Evolutionary conservation across 2,329 filamentous ascomycete genomes (phyloP).

Genomic region (Clonostachys byssicola): DNA sequence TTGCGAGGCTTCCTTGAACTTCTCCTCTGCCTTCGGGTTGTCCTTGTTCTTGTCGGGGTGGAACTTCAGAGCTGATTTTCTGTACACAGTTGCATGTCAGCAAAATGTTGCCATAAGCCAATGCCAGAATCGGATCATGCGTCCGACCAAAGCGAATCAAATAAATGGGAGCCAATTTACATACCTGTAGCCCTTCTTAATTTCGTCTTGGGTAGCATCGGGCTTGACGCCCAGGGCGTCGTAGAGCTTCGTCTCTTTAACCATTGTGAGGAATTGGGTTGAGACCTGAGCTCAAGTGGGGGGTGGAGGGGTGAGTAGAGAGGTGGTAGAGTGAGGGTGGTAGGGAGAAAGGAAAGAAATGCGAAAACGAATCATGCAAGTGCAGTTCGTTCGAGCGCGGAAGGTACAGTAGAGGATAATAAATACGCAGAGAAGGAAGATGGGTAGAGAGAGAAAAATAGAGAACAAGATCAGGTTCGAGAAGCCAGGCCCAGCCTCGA

Average conservation of each 20-base stretch:
- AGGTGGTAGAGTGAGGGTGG: neutral
- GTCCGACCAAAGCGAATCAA: too few species aligned
- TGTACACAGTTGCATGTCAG: constrained; percentile 35
- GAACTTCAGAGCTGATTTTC: constrained; percentile 84
- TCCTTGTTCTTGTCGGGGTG: constrained; percentile 99
- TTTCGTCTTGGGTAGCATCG: constrained; percentile 82
- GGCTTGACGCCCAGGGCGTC: constrained; percentile 78
- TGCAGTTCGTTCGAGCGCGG: neutral
- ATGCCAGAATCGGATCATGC: neutral
- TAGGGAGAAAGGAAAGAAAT: neutral
- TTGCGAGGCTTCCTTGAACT: constrained; percentile 97
- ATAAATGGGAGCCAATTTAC: constrained; percentile 13
- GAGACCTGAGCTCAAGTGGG: neutral
- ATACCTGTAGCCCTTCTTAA: constrained; percentile 93
- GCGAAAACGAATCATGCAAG: neutral
- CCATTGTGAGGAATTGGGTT: constrained; percentile 51
- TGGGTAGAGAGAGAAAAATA: neutral
- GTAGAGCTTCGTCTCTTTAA: constrained; percentile 94
- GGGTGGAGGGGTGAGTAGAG: neutral
- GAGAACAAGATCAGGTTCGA: too few species aligned
- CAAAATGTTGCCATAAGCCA: neutral
- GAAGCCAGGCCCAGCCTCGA: too few species aligned
- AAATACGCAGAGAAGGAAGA: neutral
- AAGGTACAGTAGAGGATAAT: neutral
- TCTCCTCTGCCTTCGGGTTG: constrained; percentile 78